A percentile compares a stretch with the other conserved stretches of the same genome.
Evolutionary conservation across 176 grass and related monocot genomes (phyloP).

Genomic region (Carex cristatella): DNA sequence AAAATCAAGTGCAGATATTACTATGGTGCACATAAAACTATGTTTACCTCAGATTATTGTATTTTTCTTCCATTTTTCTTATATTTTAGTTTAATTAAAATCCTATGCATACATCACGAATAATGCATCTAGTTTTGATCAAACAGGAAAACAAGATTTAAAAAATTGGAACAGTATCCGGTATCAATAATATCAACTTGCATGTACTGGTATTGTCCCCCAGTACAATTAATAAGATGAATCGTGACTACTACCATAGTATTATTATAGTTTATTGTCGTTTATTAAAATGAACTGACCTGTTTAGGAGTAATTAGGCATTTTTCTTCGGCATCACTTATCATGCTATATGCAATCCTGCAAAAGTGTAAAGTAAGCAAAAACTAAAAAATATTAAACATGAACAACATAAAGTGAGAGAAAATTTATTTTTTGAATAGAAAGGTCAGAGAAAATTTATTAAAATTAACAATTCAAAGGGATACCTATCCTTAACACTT

Average conservation of each 20-base stretch:
- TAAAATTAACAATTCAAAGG: background rate
- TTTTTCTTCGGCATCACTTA: conserved; percentile 82
- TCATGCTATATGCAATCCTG: conserved; percentile 92
- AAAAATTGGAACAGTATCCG: background rate
- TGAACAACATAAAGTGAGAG: background rate
- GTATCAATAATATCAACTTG: background rate
- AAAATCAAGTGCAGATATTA: background rate
- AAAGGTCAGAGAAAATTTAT: background rate
- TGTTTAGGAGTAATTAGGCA: conserved; percentile 66
- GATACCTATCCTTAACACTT: conserved; percentile 88
- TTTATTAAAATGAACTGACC: conserved; percentile 25
- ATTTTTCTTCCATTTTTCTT: background rate
- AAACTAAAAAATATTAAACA: background rate
- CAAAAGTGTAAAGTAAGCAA: conserved; percentile 16
- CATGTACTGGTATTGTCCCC: background rate
- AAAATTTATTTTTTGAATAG: background rate
- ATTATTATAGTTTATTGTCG: conserved; percentile 9
- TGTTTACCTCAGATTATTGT: background rate
- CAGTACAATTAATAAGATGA: background rate
- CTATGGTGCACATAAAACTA: background rate
- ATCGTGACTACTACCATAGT: background rate
- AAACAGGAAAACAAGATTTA: background rate
- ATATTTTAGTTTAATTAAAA: background rate
- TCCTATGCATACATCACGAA: background rate
- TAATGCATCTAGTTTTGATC: background rate